Evolutionary conservation across 371 early-diverging fungal genomes (phyloP), one percentile per base, ranked within the genome.

Genomic region (Mucor saturninus): DNA sequence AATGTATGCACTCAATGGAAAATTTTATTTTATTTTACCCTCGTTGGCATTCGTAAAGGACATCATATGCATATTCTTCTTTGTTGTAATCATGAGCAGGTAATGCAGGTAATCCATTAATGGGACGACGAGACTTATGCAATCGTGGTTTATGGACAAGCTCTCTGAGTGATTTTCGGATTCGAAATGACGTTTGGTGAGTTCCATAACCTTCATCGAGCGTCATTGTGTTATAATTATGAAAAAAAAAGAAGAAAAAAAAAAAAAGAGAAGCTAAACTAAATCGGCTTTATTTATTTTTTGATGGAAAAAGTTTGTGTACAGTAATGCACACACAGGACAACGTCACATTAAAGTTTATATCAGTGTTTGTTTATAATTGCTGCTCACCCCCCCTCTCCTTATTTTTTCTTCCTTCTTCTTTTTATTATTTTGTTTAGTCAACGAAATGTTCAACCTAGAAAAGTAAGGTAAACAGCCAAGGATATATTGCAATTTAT

Each of bases 31-130:
- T 21, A 21, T 13, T 56, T 54, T 77, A 80, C 84, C 84, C 84
- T 74, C 84, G 69, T 72, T 84, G 82, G 56, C 81, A 78, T 58
- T 84, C 82, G 54, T 77, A 82, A 15, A 84, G 39, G 13, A 84
- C 65, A 60, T 84, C 84, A 59, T 79, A 82, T 11, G 64, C 73
- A 54, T 77, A 75, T 55, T 75, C 74, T 56, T 75, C 72, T 31
- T 48, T 46, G n/a, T 64, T 50, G 11, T 28, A 28, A 39, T 74
- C 70, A 28, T 69, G 62, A 43, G 58, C 42, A 2, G 80, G 80
- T 37, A 80, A 59, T 15, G 73, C 57, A 28, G 80, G 75, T 45
- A 80, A 45, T 29, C 67, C 65, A 6, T 71, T 38, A 4, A n/a
- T 3, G n/a, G 67, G 63, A 8, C 30, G 58, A 14, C 63, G 63